Evolutionary conservation across 495 filamentous ascomycete species (phyloP).

Genomic region (Hypoxylon crocopeplum): DNA sequence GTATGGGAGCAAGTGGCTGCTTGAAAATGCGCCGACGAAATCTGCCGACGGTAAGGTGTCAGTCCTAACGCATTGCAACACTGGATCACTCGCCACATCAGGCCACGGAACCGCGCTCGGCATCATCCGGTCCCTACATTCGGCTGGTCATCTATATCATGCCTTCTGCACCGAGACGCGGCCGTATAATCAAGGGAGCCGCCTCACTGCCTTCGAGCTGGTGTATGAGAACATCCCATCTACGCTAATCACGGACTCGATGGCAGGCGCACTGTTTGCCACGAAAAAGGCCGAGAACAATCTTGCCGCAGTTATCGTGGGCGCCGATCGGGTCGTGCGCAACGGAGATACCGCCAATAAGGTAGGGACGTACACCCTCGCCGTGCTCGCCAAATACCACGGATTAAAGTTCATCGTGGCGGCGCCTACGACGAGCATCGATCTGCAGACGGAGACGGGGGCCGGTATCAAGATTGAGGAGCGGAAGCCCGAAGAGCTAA

Average conservation of each 20-base stretch:
- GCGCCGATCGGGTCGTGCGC: slow-evolving; percentile 91
- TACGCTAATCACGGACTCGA: slow-evolving; percentile 93
- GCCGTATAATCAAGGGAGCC: slow-evolving; percentile 96
- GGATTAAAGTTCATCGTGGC: slow-evolving; percentile 94
- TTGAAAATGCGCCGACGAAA: slow-evolving; percentile 48
- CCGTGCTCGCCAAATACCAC: slow-evolving; percentile 84
- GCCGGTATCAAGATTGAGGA: slow-evolving; percentile 86
- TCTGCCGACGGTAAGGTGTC: slow-evolving; percentile 59
- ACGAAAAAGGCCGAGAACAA: slow-evolving; percentile 61
- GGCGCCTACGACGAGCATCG: slow-evolving; percentile 92
- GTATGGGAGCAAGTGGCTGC: slow-evolving; percentile 84
- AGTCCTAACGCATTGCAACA: slow-evolving; percentile 96
- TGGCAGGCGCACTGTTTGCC: slow-evolving; percentile 83
- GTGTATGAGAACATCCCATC: slow-evolving; percentile 92
- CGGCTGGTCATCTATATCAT: slow-evolving; percentile 67
- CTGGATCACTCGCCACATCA: slow-evolving; percentile 94
- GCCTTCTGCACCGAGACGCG: slow-evolving; percentile 97
- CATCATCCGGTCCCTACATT: slow-evolving; percentile 85
- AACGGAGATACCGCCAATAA: slow-evolving; percentile 99
- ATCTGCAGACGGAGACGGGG: slow-evolving; percentile 78
- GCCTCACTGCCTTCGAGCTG: slow-evolving; percentile 94
- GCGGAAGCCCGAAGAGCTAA: slow-evolving; percentile 77
- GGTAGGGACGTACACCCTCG: slow-evolving; percentile 93
- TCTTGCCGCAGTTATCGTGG: slow-evolving; percentile 88
- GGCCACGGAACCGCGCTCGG: slow-evolving; percentile 96